Base-by-base conservation (phyloP, 2,329 filamentous ascomycete species). In the Aspergillus fumigatiaffinis region DNA sequence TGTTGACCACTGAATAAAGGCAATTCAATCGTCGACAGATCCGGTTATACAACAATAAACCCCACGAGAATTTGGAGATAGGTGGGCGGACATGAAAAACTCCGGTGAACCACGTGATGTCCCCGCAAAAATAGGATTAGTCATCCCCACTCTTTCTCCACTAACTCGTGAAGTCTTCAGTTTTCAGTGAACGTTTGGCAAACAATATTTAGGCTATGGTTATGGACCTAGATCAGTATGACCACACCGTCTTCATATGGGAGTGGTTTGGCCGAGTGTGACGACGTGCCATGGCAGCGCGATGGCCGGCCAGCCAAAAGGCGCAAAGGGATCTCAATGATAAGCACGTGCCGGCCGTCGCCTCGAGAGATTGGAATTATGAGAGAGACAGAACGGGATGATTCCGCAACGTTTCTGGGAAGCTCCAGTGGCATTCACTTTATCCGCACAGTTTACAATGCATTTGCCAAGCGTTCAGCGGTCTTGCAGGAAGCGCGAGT, bases 381-480 rank as follows among this genome's bases (percentile, higher is more conserved):
- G 81, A 76, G 82, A 57, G 78, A 80, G 60, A 72, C 76, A 28
- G 75, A 74, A 17, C 75, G 76, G 28, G 73, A 77, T 29, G 79
- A 76, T 23, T 77, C 77, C 3, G 78, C 81, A 14, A 81, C 79
- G 0, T 85, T 85, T 55, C 77, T 85, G 4, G 83, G 83, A 3
- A 84, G 82, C 52, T 80, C 80, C 17, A 84, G 82, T 58, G 83
- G 83, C 1, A 84, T 85, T n/a, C 78, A 84, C 63, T 85, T 85
- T 62, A 81, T 85, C 35, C 77, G 81, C 5, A 79, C 79, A 21
- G 83, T 85, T 1, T 83, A 83, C 46, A 70, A 78, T 32, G 76
- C 80, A 1, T 74, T 85, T 29, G 70, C 77, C 2, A 71, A 71
- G 51, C 66, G 69, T 38, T 69, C 68, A 17, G 69, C 68, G 14